Base-by-base conservation (phyloP, 2,329 filamentous ascomycete genomes). In the Fusarium succisae region DNA sequence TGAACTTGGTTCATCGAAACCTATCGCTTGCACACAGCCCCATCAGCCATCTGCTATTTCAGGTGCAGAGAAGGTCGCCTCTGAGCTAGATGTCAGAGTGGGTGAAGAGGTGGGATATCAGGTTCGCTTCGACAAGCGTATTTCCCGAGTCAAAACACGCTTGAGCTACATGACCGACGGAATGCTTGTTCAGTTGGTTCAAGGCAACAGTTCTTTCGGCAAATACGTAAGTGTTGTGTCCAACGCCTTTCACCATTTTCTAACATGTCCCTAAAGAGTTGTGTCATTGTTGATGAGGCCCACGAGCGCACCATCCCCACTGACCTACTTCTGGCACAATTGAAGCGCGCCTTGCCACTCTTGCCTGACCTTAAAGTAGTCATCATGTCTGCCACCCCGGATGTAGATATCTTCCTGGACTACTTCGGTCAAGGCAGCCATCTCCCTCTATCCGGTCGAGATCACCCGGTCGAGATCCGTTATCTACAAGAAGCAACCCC, bases 51-150 rank as follows among this genome's bases (percentile, higher is more conserved):
- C 95, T 14, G 94, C 95, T 18, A 97, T 97, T 93, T 94, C 91
- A 76, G 94, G 97, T 35, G 95, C 95, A n/a, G 90, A 92, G 44
- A 93, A 95, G 86, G 95, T 98, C 6, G 93, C 94, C 0, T 94
- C 97, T 71, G 95, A 98, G 80, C 92, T 96, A 87, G 94, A 92
- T 2, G 91, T 93, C 53, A 93, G 93, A 79, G 83, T 97, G 17
- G 95, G 95, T 3, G 92, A 93, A 70, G 93, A 97, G 79, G 94
- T 97, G 43, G 95, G 95, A n/a, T 98, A 97, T 80, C 90, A 91
- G 78, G 94, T 98, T 80, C 93, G 96, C 81, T 91, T 91, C 66
- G 95, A 93, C 1, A 92, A 90, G 79, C 38, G 24, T 17, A 58
- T 37, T 26, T 50, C 50, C 4, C 28, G 35, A 5, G 44, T 54